These are phyloP conservation scores for Microcyclospora tardicrescens DNA, from an alignment of 2,329 filamentous ascomycete species.

Conservation along the genomic window DNA sequence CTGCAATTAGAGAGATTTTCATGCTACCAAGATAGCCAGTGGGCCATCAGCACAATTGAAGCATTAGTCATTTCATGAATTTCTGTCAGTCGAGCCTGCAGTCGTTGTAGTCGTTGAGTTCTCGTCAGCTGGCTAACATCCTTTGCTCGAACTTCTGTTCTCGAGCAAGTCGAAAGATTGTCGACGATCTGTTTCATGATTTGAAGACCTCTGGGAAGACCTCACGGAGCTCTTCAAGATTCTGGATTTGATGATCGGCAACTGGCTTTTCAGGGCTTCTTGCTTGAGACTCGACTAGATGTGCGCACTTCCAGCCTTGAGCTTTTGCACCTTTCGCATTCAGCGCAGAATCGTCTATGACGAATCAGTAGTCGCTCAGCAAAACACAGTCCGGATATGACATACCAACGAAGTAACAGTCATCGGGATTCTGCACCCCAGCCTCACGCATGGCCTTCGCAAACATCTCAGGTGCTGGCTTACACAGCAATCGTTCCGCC, in stretches of 20 bases:
- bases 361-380: not conserved
- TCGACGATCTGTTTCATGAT: no score
- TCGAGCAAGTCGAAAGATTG: no score
- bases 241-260: conserved; percentile 56
- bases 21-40: no score
- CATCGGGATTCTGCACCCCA: conserved; percentile 49
- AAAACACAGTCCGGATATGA: conserved; percentile 7
- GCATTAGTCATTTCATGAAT: no score
- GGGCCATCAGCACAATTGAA: no score
- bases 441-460: conserved; percentile 81
- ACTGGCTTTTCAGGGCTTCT: conserved; percentile 49
- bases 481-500: conserved; percentile 63
- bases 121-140: no score
- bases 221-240: conserved; percentile 60
- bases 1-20: no score
- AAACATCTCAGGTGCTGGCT: conserved; percentile 73
- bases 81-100: no score
- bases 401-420: conserved; percentile 90
- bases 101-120: no score
- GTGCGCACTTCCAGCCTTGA: conserved; percentile 75
- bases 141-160: no score
- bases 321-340: conserved; percentile 69
- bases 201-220: conserved; percentile 84
- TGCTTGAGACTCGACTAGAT: conserved; percentile 68
- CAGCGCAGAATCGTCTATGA: conserved; percentile 65